Base-by-base conservation (phyloP, 2,329 filamentous ascomycete genomes). In the Diaporthe ilicicola region DNA sequence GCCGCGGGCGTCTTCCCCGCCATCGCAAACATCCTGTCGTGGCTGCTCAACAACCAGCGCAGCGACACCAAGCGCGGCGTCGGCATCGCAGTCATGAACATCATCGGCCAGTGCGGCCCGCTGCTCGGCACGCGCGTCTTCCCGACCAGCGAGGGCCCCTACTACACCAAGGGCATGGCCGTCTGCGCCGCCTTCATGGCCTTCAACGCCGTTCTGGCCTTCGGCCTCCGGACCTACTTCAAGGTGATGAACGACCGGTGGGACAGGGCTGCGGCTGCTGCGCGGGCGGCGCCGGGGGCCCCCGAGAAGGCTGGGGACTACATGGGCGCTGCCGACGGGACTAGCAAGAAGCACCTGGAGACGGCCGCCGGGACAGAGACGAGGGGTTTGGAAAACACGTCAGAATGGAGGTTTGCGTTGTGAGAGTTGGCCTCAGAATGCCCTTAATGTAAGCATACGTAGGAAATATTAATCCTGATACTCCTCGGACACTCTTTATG, bases 11-110 rank as follows among this genome's bases (percentile, higher is more conserved):
- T 84, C 78, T 94, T 93, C 76, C 89, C 91, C 0, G 86, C 86
- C 19, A 92, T 93, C 73, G 87, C 88, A 1, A 90, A 93, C 74
- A 90, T 92, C 27, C 82, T 94, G 19, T 90, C 91, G 0, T 94
- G 92, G 92, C 87, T 90, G 19, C 79, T 91, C 42, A 90, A 93
- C 77, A 93, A 93, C 77, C 90, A 93, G 78, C 91, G 91, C 17
- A 89, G 84, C 46, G 90, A 92, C 76, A 90, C 89, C 0, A 87
- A 90, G 70, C 84, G 90, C 19, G 91, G 91, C 17, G 86, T 88
- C 22, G 88, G 88, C 7, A 89, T 93, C 62, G 86, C 89, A 2
- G 80, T 92, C 42, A 79, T 92, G 67, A 91, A 91, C 74, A 74
- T 90, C 34, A 81, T 91, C 27, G 91, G 90, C 1, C 90, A 90